A percentile compares a stretch with the other conserved stretches of the same genome.
Conservation (phyloP, 352 stramenopile species). For the Phytophthora ramorum region DNA sequence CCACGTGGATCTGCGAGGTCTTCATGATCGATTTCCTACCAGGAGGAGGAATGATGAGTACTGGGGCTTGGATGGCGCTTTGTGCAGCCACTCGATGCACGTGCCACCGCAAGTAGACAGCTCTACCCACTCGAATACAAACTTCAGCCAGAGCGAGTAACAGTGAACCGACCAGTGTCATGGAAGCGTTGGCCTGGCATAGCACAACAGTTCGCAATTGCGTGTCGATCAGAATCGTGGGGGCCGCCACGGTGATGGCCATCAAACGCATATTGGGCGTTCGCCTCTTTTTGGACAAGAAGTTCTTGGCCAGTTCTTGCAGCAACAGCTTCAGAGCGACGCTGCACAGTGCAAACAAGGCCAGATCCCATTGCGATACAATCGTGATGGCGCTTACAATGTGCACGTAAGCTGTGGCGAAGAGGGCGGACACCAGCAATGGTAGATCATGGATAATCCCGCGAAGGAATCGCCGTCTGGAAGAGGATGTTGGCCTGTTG, state of each 20-base stretch:
- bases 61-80: background rate
- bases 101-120: conserved; percentile 21
- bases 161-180: conserved; percentile 30
- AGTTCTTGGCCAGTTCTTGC: conserved; percentile 25
- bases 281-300: conserved; percentile 15
- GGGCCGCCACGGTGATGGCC: conserved; percentile 20
- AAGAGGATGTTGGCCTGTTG: background rate
- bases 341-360: conserved; percentile 15
- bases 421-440: conserved; percentile 19
- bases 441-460: conserved; percentile 28
- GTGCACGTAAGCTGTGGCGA: conserved; percentile 33
- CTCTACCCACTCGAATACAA: conserved; percentile 27
- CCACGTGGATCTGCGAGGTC: background rate
- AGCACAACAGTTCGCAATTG: conserved; percentile 35
- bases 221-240: conserved; percentile 38
- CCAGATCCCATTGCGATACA: conserved; percentile 12
- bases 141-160: conserved; percentile 40
- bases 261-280: conserved; percentile 22
- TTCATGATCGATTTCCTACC: background rate
- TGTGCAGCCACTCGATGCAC: conserved; percentile 2
- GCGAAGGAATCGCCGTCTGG: conserved; percentile 9
- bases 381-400: conserved; percentile 21
- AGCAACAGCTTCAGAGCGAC: conserved; percentile 23
- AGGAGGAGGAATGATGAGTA: background rate
- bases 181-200: conserved; percentile 19